Conservation (phyloP, 805 yeast species). For the Saccharomycopsis vini region DNA sequence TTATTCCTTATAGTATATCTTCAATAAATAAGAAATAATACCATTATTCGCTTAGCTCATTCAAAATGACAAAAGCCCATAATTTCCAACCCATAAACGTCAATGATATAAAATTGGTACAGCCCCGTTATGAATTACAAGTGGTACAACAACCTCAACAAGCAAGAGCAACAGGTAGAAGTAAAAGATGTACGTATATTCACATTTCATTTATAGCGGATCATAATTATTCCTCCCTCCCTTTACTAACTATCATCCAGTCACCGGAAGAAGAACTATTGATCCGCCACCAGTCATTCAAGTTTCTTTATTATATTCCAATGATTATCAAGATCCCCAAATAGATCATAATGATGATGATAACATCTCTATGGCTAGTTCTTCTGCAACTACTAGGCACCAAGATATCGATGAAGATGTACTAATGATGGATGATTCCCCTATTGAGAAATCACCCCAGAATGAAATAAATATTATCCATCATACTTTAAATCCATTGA, state of each 20-base stretch:
- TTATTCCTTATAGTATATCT: too few relatives aligned
- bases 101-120: slow-evolving; percentile 5
- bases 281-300: slow-evolving; percentile 21
- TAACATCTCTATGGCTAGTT: neutral
- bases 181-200: slow-evolving; percentile 13
- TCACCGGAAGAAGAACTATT: slow-evolving; percentile 20
- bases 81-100: slow-evolving; percentile 10
- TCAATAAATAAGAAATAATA: too few relatives aligned
- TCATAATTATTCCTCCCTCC: neutral
- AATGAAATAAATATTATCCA: slow-evolving; percentile 13
- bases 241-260: slow-evolving; percentile 2
- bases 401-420: too few relatives aligned
- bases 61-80: slow-evolving; percentile 15
- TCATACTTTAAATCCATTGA: slow-evolving; percentile 18
- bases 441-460: too few relatives aligned
- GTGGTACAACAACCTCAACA: slow-evolving; percentile 20
- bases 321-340: neutral
- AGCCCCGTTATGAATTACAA: slow-evolving; percentile 10
- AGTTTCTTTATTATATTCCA: slow-evolving; percentile 10
- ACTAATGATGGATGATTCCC: too few relatives aligned
- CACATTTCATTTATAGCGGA: neutral
- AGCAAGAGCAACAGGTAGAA: slow-evolving; percentile 20
- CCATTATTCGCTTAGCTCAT: neutral
- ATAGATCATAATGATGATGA: neutral
- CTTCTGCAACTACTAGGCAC: too few relatives aligned